A percentile compares a stretch with the other conserved stretches of the same genome.
phyloP scores from a whole-genome alignment of 1,284 basidiomycete genomes.

The Trichosporon inkin region DNA sequence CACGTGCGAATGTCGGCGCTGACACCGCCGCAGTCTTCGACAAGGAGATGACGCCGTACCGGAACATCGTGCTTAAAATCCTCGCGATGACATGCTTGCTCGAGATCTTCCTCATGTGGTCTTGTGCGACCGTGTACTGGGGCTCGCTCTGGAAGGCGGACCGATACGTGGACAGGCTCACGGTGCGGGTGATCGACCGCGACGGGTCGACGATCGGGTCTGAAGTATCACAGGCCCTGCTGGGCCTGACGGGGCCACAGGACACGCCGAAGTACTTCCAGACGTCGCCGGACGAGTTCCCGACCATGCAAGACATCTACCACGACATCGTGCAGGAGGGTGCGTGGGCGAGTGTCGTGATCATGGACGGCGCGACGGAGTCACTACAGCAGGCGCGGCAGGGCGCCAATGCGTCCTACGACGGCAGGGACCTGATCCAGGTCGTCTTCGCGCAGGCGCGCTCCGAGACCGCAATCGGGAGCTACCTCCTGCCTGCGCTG shows the following conservation, averaged over 20 bases:
- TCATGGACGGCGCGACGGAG: slow-evolving; percentile 36
- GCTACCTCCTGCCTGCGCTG: slow-evolving; percentile 44
- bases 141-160: slow-evolving; percentile 51
- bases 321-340: slow-evolving; percentile 43
- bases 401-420: slow-evolving; percentile 37
- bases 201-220: slow-evolving; percentile 52
- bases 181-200: slow-evolving; percentile 53
- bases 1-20: not conserved
- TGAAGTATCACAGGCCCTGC: slow-evolving; percentile 32
- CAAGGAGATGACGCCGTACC: slow-evolving; percentile 36
- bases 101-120: slow-evolving; percentile 44
- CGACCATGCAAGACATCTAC: slow-evolving; percentile 28
- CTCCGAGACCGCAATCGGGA: slow-evolving; percentile 46
- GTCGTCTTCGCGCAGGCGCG: slow-evolving; percentile 49
- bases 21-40: slow-evolving; percentile 25
- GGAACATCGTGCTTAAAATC: slow-evolving; percentile 40
- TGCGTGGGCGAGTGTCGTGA: slow-evolving; percentile 44
- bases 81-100: slow-evolving; percentile 29
- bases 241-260: slow-evolving; percentile 11
- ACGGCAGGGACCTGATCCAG: slow-evolving; percentile 31
- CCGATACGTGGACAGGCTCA: slow-evolving; percentile 49
- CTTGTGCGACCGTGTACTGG: slow-evolving; percentile 51
- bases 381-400: slow-evolving; percentile 32
- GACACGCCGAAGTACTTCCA: slow-evolving; percentile 37
- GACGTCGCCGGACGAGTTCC: slow-evolving; percentile 34